Percentiles rank a stretch among this genome's conserved stretches.
These are phyloP conservation scores for Mallotus nudiflorus DNA, from an alignment of 345 rosid species.

Conservation along the genomic window DNA sequence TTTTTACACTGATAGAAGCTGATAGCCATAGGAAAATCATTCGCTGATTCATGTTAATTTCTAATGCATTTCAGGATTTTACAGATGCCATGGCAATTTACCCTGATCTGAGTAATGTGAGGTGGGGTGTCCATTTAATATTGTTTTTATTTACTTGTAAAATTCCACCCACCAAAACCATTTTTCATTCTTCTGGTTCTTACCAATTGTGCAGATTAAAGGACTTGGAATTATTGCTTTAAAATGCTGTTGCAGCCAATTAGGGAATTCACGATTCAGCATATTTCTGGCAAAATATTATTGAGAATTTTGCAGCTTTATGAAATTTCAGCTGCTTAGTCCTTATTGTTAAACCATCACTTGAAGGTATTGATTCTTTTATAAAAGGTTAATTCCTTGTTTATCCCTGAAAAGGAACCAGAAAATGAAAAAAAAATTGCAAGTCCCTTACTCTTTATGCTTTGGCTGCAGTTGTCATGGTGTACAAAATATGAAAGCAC, in stretches of 20 bases:
- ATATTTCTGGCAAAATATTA: background rate
- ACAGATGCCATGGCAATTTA: slow-evolving; percentile 69
- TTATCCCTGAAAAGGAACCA: too few relatives aligned
- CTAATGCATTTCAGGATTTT: slow-evolving; percentile 60
- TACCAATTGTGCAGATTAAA: slow-evolving; percentile 41
- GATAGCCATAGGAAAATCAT: background rate
- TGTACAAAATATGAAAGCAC: too few relatives aligned
- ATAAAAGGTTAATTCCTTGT: background rate
- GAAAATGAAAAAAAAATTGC: too few relatives aligned
- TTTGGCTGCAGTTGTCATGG: too few relatives aligned
- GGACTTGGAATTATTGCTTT: slow-evolving; percentile 59
- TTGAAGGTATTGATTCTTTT: background rate
- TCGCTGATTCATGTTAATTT: background rate
- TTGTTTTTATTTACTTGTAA: too few relatives aligned
- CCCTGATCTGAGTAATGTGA: slow-evolving; percentile 76
- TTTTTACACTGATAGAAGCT: background rate
- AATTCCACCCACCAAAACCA: background rate
- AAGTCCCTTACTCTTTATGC: too few relatives aligned
- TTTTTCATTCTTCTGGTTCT: slow-evolving; percentile 2
- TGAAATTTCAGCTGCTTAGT: background rate
- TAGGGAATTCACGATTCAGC: slow-evolving; percentile 25
- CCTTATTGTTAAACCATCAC: background rate
- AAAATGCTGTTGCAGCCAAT: slow-evolving; percentile 41
- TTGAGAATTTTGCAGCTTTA: slow-evolving; percentile 1
- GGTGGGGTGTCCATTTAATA: slow-evolving; percentile 35